Conservation (phyloP, 805 yeast species). For the Saccharomycopsis lassenensis region DNA sequence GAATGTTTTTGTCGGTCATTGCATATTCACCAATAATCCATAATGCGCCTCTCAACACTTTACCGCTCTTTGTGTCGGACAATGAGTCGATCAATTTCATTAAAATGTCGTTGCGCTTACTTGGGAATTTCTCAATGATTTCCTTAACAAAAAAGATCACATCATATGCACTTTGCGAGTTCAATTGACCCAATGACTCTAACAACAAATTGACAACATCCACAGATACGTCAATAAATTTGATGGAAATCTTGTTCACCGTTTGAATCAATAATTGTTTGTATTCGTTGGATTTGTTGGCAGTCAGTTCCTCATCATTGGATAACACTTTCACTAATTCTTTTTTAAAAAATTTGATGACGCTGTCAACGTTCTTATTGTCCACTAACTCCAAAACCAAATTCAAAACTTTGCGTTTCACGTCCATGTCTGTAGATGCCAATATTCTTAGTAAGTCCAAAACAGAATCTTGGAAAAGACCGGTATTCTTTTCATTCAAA, state of each 20-base stretch:
- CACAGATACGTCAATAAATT: slow-evolving; percentile 84
- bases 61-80: slow-evolving; percentile 67
- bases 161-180: slow-evolving; percentile 77
- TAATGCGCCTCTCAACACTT: slow-evolving; percentile 84
- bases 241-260: slow-evolving; percentile 80
- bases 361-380: slow-evolving; percentile 87
- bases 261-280: slow-evolving; percentile 82
- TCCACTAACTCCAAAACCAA: slow-evolving; percentile 74
- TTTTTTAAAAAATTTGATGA: slow-evolving; percentile 81
- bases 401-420: slow-evolving; percentile 76
- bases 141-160: slow-evolving; percentile 89
- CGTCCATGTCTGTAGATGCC: slow-evolving; percentile 83
- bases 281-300: slow-evolving; percentile 77
- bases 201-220: slow-evolving; percentile 79
- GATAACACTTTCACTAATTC: slow-evolving; percentile 60
- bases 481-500: slow-evolving; percentile 64
- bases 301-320: slow-evolving; percentile 45
- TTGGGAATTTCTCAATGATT: slow-evolving; percentile 86
- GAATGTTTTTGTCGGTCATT: slow-evolving; percentile 56
- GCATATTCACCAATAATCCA: slow-evolving; percentile 97
- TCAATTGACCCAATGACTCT: slow-evolving; percentile 77
- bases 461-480: slow-evolving; percentile 70
- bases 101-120: slow-evolving; percentile 55
- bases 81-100: slow-evolving; percentile 51
- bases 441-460: slow-evolving; percentile 80